Evolutionary conservation across 345 rosid genomes (phyloP).

Genomic region (Salix brachista): DNA sequence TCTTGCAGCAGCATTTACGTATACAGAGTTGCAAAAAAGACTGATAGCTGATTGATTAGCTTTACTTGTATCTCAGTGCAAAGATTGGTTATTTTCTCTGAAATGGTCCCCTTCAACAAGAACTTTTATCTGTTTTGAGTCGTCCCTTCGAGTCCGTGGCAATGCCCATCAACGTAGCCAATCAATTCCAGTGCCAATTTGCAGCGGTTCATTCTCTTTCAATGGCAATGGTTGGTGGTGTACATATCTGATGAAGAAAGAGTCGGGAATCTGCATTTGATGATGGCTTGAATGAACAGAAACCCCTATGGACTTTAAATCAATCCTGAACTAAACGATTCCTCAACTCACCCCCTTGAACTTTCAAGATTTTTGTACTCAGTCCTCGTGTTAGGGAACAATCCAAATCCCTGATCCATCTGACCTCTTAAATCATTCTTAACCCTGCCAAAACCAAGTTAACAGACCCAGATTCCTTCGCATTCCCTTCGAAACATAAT

Average conservation of each 20-base stretch:
- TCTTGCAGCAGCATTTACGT: background rate
- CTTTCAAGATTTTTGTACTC: no score
- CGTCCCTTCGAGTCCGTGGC: background rate
- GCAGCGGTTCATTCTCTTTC: background rate
- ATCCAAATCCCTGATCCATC: no score
- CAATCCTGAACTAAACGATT: no score
- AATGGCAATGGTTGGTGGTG: background rate
- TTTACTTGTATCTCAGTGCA: background rate
- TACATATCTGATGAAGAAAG: background rate
- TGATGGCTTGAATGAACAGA: no score
- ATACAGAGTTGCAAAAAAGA: background rate
- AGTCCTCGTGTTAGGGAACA: no score
- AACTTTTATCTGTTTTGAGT: background rate
- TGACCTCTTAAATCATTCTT: no score
- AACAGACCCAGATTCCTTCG: no score
- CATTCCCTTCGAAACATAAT: no score
- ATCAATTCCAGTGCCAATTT: conserved; percentile 7
- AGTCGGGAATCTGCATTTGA: background rate
- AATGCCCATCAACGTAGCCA: background rate
- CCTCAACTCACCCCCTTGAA: no score
- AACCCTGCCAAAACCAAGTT: no score
- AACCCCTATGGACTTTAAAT: no score
- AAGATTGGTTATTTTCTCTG: background rate
- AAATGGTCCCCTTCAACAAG: conserved; percentile 9
- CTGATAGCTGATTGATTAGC: conserved; percentile 1